A percentile compares a stretch with the other conserved stretches of the same genome.
These are phyloP conservation scores for Xerocomus brunneocitrinus DNA, from an alignment of 768 basidiomycete species.

Conservation along the genomic window DNA sequence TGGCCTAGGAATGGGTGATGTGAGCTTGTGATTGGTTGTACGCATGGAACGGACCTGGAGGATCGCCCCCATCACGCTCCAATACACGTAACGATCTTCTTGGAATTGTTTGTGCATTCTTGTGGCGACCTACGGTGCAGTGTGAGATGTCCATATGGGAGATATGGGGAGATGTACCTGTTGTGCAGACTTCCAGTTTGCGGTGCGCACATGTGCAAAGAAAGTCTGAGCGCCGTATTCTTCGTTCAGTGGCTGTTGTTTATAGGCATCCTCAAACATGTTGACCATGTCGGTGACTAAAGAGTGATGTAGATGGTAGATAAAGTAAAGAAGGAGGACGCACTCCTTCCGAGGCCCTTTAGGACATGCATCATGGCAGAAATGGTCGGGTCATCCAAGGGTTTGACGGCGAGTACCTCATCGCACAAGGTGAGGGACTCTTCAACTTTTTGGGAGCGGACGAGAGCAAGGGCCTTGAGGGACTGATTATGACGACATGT, in stretches of 20 bases:
- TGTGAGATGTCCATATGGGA: slow-evolving; percentile 1
- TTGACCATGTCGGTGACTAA: slow-evolving; percentile 72
- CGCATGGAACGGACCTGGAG: slow-evolving; percentile 55
- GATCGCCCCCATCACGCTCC: slow-evolving; percentile 75
- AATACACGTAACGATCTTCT: slow-evolving; percentile 76
- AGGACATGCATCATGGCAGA: slow-evolving; percentile 83
- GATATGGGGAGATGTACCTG: slow-evolving; percentile 43
- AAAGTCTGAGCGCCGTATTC: slow-evolving; percentile 82
- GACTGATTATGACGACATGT: slow-evolving; percentile 43
- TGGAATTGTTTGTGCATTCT: slow-evolving; percentile 83
- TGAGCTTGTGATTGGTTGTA: slow-evolving; percentile 8
- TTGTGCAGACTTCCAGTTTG: slow-evolving; percentile 84
- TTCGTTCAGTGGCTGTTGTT: slow-evolving; percentile 74
- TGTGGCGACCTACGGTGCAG: slow-evolving; percentile 55
- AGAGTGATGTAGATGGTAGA: neutral
- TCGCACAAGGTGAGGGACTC: slow-evolving; percentile 76
- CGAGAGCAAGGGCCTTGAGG: slow-evolving; percentile 78
- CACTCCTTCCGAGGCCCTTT: slow-evolving; percentile 68
- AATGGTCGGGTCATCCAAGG: slow-evolving; percentile 68
- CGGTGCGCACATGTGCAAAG: slow-evolving; percentile 76
- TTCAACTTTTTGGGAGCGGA: slow-evolving; percentile 81
- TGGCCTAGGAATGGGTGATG: slow-evolving; percentile 48
- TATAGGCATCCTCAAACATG: slow-evolving; percentile 86
- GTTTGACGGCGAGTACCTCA: slow-evolving; percentile 69
- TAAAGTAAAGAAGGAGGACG: slow-evolving; percentile 12